Base-by-base conservation (phyloP, 441 rosid genomes). In the Populus tomentosa region DNA sequence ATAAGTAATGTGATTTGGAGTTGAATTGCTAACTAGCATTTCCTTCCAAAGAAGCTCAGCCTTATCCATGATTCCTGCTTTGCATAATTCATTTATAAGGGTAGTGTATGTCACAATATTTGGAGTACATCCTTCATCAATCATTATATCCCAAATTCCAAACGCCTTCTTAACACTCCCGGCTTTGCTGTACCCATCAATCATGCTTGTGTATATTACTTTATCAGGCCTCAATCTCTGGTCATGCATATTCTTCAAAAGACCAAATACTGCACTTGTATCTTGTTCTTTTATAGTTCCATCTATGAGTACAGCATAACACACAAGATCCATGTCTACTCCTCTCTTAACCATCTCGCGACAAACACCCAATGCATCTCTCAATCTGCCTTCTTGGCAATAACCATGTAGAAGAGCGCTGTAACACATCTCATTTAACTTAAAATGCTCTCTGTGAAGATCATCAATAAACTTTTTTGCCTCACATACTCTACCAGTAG, bases 81-180 rank as follows among this genome's bases (percentile, higher is more conserved):
- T 92, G 82, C 97, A 94, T 79, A 95, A 82, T 36, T 94, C 94
- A 71, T 91, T 87, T 81, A 93, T 91, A 23, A 94, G 82, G 73
- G 95, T 89, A 79, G 94, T 92, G 84, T 89, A 94, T 2, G 98
- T 92, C 78, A 95, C 90, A 75, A 87, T 89, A 85, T 91, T 94
- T 30, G 91, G 97, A 53, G 69, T 69, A 80, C 90, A 89, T 33
- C 92, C 93, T 84, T 95, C 97, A 9, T 76, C 84, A 32, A 85
- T 77, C 98, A 94, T 93, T 81, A 89, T 74, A 85, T 93, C 90
- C 97, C 87, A 89, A 79, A 91, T 77, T 63, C 85, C 88, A 20
- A 89, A 82, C 18, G 93, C 97, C 83, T 85, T 85, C 82, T 83
- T 85, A 53, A 95, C 72, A 78, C 92, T 89, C 78, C 97, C 97